Evolutionary conservation across 2,329 filamentous ascomycete genomes (phyloP).

Genomic region (Nemania sp.): DNA sequence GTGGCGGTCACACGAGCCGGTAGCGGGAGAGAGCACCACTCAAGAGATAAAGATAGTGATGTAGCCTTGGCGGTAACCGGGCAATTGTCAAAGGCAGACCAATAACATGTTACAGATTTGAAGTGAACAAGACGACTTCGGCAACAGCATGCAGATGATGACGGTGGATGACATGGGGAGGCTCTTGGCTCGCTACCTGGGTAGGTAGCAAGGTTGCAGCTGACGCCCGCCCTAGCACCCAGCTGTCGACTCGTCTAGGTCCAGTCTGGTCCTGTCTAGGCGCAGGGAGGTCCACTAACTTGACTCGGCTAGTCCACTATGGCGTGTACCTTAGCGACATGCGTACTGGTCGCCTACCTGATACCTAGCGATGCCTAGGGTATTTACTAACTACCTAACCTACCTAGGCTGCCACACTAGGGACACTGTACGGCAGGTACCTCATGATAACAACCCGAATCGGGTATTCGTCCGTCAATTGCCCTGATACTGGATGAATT

Average conservation of each 20-base stretch:
- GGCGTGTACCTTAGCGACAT: too few relatives aligned
- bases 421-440: background rate
- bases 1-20: slow-evolving; percentile 35
- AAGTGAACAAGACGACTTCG: slow-evolving; percentile 25
- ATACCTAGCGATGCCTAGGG: background rate
- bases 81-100: slow-evolving; percentile 42
- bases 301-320: background rate
- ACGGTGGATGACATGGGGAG: slow-evolving; percentile 33
- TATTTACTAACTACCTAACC: background rate
- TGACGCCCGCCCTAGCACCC: background rate
- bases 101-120: slow-evolving; percentile 44
- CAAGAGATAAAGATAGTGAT: slow-evolving; percentile 40
- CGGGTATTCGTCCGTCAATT: slow-evolving; percentile 43
- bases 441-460: slow-evolving; percentile 18
- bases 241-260: slow-evolving; percentile 3
- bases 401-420: background rate
- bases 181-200: slow-evolving; percentile 9
- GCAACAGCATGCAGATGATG: slow-evolving; percentile 20
- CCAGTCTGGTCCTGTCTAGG: background rate
- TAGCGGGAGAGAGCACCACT: slow-evolving; percentile 31
- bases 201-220: too few relatives aligned
- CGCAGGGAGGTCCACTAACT: slow-evolving; percentile 2
- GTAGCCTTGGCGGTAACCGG: slow-evolving; percentile 44
- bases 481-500: slow-evolving; percentile 40
- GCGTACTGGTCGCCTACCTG: too few relatives aligned